Evolutionary conservation across 108 stramenopile species (phyloP).

Genomic region (Cyclotella kingstonii): DNA sequence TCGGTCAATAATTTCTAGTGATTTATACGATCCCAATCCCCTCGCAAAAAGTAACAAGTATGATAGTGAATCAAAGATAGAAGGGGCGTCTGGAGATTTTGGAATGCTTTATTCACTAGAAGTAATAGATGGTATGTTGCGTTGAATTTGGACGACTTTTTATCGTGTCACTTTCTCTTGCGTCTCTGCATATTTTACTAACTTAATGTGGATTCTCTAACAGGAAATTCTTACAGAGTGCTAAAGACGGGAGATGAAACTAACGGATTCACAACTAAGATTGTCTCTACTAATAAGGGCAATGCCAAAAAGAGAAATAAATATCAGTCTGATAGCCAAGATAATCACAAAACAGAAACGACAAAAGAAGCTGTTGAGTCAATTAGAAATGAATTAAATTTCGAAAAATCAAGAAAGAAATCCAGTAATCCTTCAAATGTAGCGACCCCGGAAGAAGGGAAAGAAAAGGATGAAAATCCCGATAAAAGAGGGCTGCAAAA

Average conservation of each 20-base stretch:
- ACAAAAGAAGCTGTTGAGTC: neutral
- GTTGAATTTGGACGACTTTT: slow-evolving; percentile 13
- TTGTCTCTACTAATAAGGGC: slow-evolving; percentile 14
- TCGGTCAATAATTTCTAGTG: neutral
- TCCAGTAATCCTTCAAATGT: too few relatives aligned
- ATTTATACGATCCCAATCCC: slow-evolving; percentile 13
- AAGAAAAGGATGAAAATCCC: neutral
- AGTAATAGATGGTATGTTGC: slow-evolving; percentile 52
- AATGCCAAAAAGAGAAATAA: neutral
- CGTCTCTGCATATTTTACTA: neutral
- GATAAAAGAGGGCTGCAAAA: too few relatives aligned
- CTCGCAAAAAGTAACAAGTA: neutral
- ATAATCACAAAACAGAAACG: neutral
- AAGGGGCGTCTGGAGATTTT: slow-evolving; percentile 21
- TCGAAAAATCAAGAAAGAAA: too few relatives aligned
- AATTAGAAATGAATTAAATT: too few relatives aligned
- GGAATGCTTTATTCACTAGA: slow-evolving; percentile 68
- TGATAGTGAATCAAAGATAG: neutral
- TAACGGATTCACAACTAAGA: slow-evolving; percentile 33
- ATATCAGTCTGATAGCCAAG: neutral
- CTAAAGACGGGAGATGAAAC: slow-evolving; percentile 28
- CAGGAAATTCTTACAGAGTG: slow-evolving; percentile 56
- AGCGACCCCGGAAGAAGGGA: too few relatives aligned
- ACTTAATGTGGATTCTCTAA: neutral
- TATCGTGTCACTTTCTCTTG: neutral